Conservation (phyloP, 1,284 basidiomycete species). For the Ustilago esculenta region DNA sequence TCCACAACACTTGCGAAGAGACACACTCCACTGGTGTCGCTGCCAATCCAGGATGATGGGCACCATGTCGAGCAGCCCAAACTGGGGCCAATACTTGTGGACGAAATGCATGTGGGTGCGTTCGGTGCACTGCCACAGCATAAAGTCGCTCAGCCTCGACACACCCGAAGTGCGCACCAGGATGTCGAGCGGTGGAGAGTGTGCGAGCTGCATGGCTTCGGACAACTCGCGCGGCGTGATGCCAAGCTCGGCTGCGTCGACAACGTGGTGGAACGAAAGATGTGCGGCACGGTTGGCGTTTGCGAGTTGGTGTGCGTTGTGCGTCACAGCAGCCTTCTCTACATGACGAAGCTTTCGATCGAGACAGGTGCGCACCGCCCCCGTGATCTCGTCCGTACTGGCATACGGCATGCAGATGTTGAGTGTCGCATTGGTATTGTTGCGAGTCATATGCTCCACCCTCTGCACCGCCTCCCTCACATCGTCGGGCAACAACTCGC, state of each 20-base stretch:
- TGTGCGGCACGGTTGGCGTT: background rate
- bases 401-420: constrained; percentile 96
- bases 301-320: constrained; percentile 1
- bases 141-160: constrained; percentile 85
- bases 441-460: constrained; percentile 81
- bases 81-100: constrained; percentile 92
- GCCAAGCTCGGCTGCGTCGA: constrained; percentile 10
- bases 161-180: constrained; percentile 92
- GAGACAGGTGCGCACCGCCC: constrained; percentile 25
- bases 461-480: constrained; percentile 78
- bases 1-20: constrained; percentile 22
- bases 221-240: constrained; percentile 23
- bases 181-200: constrained; percentile 85
- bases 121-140: constrained; percentile 88
- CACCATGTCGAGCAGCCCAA: constrained; percentile 85
- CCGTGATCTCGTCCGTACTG: constrained; percentile 85
- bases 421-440: constrained; percentile 84
- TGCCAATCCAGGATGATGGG: constrained; percentile 88
- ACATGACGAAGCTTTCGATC: constrained; percentile 33
- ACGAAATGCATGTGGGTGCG: constrained; percentile 90
- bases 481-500: constrained; percentile 78
- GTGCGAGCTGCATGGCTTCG: constrained; percentile 69
- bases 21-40: constrained; percentile 64
- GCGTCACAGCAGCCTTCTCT: constrained; percentile 24
- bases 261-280: background rate